A percentile compares a stretch with the other conserved stretches of the same genome.
These are phyloP conservation scores for Suillus variegatus DNA, from an alignment of 768 basidiomycete species.

Conservation along the genomic window DNA sequence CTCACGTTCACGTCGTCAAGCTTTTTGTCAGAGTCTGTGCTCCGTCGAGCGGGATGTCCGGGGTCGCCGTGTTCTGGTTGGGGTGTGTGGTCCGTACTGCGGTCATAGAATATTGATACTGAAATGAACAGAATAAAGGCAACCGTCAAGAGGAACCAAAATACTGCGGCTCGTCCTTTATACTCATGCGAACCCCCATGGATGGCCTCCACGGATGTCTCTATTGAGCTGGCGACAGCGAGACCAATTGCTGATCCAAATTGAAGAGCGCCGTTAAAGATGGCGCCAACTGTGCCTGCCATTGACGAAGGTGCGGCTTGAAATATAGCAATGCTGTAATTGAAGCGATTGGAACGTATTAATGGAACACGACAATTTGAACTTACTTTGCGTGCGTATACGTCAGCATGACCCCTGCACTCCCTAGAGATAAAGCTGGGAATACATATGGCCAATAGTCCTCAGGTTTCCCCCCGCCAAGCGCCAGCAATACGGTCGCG, in stretches of 20 bases:
- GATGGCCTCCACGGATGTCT: slow-evolving; percentile 41
- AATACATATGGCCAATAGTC: slow-evolving; percentile 51
- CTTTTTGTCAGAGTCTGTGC: background rate
- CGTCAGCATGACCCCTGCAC: slow-evolving; percentile 44
- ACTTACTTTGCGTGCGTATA: slow-evolving; percentile 53
- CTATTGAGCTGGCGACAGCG: slow-evolving; percentile 49
- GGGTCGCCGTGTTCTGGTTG: slow-evolving; percentile 4
- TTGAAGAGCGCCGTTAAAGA: slow-evolving; percentile 57
- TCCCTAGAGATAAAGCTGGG: slow-evolving; percentile 51
- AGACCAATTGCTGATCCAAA: slow-evolving; percentile 53
- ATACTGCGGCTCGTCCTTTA: slow-evolving; percentile 44
- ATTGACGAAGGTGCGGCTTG: slow-evolving; percentile 46
- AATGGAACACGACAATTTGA: background rate
- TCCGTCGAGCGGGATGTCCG: background rate
- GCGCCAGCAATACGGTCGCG: slow-evolving; percentile 43
- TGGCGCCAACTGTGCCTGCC: slow-evolving; percentile 56
- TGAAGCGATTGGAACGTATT: slow-evolving; percentile 2
- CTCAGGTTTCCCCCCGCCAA: slow-evolving; percentile 39
- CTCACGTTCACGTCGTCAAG: background rate
- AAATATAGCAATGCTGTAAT: slow-evolving; percentile 50
- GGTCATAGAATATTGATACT: slow-evolving; percentile 37
- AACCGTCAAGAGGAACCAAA: slow-evolving; percentile 45
- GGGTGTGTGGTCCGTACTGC: slow-evolving; percentile 13
- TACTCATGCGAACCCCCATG: slow-evolving; percentile 35
- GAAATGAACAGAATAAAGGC: slow-evolving; percentile 32